Base-by-base conservation (phyloP, 1,284 basidiomycete species). In the Abortiporus biennis region DNA sequence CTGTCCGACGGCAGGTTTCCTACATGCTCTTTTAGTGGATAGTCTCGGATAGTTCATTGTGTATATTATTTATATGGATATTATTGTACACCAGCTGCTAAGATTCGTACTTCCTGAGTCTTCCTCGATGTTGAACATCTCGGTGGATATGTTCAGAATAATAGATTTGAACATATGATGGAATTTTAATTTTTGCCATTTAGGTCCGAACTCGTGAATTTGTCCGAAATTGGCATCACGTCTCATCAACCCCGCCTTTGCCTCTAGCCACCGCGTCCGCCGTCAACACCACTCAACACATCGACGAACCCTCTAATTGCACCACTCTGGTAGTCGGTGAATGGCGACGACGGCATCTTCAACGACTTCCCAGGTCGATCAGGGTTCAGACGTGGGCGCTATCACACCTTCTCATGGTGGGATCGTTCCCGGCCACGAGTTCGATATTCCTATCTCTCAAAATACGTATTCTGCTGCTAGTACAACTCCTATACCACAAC, bases 361-460 rank as follows among this genome's bases (percentile, higher is more conserved):
- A 38, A 46, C 63, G 40, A 57, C 57, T 44, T 54, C 53, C 15
- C 62, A 59, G 45, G 61, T n/a, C n/a, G n/a, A 63, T 45, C 60
- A 38, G 23, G 37, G 17, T 64, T 29, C n/a, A n/a, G 27, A 29
- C 57, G 69, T 69, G 54, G 62, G 70, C 46, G 56, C 67, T 41
- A 59, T 65, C 45, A 73, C 76, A 17, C 74, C 79, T 42, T 72
- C 68, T 31, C 76, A 82, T 58, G 77, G 75, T 47, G 75, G 75
- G 54, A 73, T 79, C 52, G 67, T 66, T 48, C 56, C 50, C 43
- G 76, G 76, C 54, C 70, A 75, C 68, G 76, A 79, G 67, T 80
- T 72, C 65, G 76, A 80, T 61, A 48, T 67, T 38, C 59, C 64
- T 43, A 62, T 68, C 45, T 53, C 64, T 38, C 58, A 54, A 46